Percentiles rank a stretch among this genome's conserved stretches.
phyloP scores from a whole-genome alignment of 2,329 filamentous ascomycete species.

The Fusarium pininemorale region DNA sequence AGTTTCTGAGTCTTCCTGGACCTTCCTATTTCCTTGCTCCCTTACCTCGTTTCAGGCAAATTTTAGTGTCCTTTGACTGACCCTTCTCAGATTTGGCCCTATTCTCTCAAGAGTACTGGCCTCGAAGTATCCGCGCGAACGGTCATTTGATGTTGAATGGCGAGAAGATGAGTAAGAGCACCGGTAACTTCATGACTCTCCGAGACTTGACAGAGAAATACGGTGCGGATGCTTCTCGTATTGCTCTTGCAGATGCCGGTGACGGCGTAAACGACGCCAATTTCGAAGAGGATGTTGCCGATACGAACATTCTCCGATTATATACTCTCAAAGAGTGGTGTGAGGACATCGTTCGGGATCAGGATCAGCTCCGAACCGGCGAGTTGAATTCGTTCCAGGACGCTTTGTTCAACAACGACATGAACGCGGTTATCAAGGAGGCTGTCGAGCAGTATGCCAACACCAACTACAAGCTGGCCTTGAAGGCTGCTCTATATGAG shows the following conservation, averaged over 20 bases:
- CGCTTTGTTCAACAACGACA: conserved; percentile 89
- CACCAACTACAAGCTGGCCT: conserved; percentile 81
- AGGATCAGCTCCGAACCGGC: conserved; percentile 75
- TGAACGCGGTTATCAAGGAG: conserved; percentile 84
- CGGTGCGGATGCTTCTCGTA: conserved; percentile 89
- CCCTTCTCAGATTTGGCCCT: conserved; percentile 71
- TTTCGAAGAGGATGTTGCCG: conserved; percentile 94
- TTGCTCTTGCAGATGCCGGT: conserved; percentile 92
- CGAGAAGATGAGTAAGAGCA: conserved; percentile 98
- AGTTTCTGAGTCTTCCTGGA: neutral
- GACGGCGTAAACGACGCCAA: conserved; percentile 96
- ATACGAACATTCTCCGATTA: conserved; percentile 88
- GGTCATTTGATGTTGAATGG: conserved; percentile 95
- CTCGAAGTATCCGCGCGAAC: conserved; percentile 84
- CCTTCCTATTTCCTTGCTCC: neutral
- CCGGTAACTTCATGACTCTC: conserved; percentile 95
- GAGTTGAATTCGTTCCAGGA: conserved; percentile 83
- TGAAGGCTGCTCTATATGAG: conserved; percentile 89
- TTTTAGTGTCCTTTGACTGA: neutral
- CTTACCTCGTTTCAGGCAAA: neutral
- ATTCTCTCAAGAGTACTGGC: conserved; percentile 90
- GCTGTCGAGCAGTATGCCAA: conserved; percentile 80
- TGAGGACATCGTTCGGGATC: conserved; percentile 81
- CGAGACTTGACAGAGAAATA: conserved; percentile 89
- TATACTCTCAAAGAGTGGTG: conserved; percentile 89